A percentile compares a stretch with the other conserved stretches of the same genome.
These are phyloP conservation scores for Epichloe sibirici DNA, from an alignment of 2,329 filamentous ascomycete genomes.

Conservation along the genomic window DNA sequence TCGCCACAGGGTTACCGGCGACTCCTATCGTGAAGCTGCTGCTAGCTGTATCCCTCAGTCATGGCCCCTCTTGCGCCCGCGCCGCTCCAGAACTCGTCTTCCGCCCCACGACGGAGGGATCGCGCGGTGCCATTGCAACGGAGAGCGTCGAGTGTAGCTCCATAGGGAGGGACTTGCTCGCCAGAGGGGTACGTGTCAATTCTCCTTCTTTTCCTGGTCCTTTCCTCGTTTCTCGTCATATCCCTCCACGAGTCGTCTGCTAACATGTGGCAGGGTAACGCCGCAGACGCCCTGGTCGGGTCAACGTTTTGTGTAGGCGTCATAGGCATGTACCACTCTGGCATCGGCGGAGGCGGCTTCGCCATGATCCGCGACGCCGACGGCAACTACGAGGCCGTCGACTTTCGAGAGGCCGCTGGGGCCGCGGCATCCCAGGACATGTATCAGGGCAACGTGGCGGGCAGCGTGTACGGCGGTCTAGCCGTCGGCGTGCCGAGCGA, in stretches of 20 bases:
- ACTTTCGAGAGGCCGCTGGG: conserved; percentile 83
- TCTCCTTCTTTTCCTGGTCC: background rate
- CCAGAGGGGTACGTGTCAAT: conserved; percentile 30
- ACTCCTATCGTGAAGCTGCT: background rate
- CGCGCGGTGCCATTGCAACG: conserved; percentile 53
- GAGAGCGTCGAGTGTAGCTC: conserved; percentile 57
- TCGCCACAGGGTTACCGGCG: background rate
- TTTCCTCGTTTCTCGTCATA: background rate
- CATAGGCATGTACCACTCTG: conserved; percentile 65
- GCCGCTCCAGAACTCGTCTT: conserved; percentile 14
- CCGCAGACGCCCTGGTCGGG: conserved; percentile 63
- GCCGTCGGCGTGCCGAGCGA: conserved; percentile 63
- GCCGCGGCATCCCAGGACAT: conserved; percentile 73
- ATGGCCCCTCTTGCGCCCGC: conserved; percentile 5
- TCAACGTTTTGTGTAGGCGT: conserved; percentile 67
- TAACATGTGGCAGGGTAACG: conserved; percentile 44
- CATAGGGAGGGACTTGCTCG: conserved; percentile 53
- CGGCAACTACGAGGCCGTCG: conserved; percentile 74
- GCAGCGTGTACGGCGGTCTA: conserved; percentile 60
- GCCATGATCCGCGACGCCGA: conserved; percentile 63
- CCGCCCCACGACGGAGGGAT: conserved; percentile 9
- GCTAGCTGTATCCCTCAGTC: conserved; percentile 1
- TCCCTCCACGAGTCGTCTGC: background rate
- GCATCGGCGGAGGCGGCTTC: conserved; percentile 86
- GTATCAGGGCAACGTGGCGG: conserved; percentile 59